A percentile compares a stretch with the other conserved stretches of the same genome.
Conservation (phyloP, 225 moss, liverwort and hornwort genomes). For the Polytrichum commune region DNA sequence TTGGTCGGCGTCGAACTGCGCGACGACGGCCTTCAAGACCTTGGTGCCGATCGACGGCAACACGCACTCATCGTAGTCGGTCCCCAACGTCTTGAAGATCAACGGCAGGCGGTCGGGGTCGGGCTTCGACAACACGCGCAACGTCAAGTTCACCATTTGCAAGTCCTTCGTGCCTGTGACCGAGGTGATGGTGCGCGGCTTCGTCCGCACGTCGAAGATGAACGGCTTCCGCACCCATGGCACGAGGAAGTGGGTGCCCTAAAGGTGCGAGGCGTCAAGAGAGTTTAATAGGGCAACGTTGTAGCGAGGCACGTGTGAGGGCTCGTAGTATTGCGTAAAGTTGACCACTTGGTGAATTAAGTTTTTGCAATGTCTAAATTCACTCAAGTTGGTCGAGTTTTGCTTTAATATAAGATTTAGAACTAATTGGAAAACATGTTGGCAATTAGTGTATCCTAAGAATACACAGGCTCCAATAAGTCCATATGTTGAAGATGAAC, state of each 20-base stretch:
- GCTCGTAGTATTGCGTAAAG: no score
- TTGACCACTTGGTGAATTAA: no score
- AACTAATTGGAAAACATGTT: no score
- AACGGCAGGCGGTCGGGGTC: not conserved
- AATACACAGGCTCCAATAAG: no score
- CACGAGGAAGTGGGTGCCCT: conserved; percentile 9
- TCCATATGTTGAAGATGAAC: conserved; percentile 2
- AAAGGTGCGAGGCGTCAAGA: no score
- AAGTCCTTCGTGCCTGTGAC: conserved; percentile 8
- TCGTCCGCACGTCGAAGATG: conserved; percentile 7
- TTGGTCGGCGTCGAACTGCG: conserved; percentile 15
- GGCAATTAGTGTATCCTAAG: no score
- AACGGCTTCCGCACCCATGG: conserved; percentile 10
- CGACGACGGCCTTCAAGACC: conserved; percentile 13
- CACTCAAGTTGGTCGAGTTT: no score
- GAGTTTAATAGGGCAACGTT: no score
- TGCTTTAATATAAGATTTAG: no score
- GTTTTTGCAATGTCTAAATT: no score
- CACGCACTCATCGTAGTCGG: conserved; percentile 8
- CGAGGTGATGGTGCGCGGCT: conserved; percentile 4
- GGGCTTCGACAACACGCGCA: conserved; percentile 8
- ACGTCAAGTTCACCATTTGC: conserved; percentile 13
- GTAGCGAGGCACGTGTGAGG: no score
- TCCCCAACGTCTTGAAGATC: conserved; percentile 4
- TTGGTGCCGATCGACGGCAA: conserved; percentile 15